Evolutionary conservation across 352 stramenopile species (phyloP).

Genomic region (Pythium sp.): DNA sequence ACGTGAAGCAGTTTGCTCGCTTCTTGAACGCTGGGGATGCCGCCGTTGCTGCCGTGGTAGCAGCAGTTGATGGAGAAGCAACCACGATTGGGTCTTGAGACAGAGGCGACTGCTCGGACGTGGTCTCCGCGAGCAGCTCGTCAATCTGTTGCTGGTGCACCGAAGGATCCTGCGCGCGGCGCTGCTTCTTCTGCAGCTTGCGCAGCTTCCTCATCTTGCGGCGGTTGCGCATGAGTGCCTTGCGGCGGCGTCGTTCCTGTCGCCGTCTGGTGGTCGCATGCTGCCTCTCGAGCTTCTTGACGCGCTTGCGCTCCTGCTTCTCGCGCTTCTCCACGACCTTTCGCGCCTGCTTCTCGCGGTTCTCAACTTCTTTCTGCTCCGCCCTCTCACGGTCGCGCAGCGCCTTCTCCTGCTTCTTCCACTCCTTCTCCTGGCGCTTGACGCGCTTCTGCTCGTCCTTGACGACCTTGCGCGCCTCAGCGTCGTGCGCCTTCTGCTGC

Average conservation of each 20-base stretch:
- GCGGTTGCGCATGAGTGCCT: slow-evolving; percentile 11
- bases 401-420: slow-evolving; percentile 22
- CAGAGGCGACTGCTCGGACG: slow-evolving; percentile 2
- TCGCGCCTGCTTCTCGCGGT: slow-evolving; percentile 16
- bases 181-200: slow-evolving; percentile 16
- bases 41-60: not conserved
- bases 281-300: slow-evolving; percentile 27
- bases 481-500: slow-evolving; percentile 18
- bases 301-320: slow-evolving; percentile 15
- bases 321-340: slow-evolving; percentile 15
- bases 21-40: slow-evolving; percentile 31
- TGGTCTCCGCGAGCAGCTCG: slow-evolving; percentile 5
- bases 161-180: slow-evolving; percentile 3
- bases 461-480: slow-evolving; percentile 1
- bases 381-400: slow-evolving; percentile 20
- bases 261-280: slow-evolving; percentile 17
- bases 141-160: slow-evolving; percentile 7
- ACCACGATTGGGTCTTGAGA: not conserved
- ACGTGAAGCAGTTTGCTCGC: slow-evolving; percentile 36
- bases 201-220: slow-evolving; percentile 15
- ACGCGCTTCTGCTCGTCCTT: slow-evolving; percentile 17
- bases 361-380: slow-evolving; percentile 11
- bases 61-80: not conserved
- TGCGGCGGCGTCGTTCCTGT: slow-evolving; percentile 10
- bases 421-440: slow-evolving; percentile 12